phyloP scores from a whole-genome alignment of 2,329 filamentous ascomycete genomes.

The Colletotrichum sp. region DNA sequence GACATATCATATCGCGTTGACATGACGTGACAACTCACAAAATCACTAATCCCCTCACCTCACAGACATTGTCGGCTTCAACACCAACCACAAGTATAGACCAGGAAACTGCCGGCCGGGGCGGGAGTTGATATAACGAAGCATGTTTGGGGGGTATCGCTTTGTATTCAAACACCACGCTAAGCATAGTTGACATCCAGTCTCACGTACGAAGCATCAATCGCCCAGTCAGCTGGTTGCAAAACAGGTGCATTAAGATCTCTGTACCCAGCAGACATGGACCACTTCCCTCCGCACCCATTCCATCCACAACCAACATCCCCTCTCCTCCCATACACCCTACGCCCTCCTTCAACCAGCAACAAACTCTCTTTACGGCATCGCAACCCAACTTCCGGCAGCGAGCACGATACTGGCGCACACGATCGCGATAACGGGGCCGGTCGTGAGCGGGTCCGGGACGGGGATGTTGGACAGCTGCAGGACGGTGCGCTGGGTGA shows the following conservation, averaged over 20 bases:
- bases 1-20: no score
- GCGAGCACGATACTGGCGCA: not conserved
- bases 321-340: not conserved
- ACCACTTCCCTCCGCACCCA: not conserved
- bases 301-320: not conserved
- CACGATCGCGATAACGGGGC: not conserved
- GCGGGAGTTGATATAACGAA: not conserved
- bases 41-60: no score
- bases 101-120: fast-evolving
- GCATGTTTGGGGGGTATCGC: not conserved
- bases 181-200: not conserved
- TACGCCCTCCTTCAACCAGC: not conserved
- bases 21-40: no score
- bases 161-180: constrained; percentile 7
- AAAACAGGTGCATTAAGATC: constrained; percentile 1
- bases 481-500: constrained; percentile 45
- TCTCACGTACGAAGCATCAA: not conserved
- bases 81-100: no score
- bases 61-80: no score
- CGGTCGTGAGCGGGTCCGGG: not conserved
- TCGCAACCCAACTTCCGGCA: not conserved
- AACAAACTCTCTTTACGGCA: not conserved
- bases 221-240: not conserved
- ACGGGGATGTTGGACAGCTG: constrained; percentile 31
- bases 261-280: not conserved